Base-by-base conservation (phyloP, 2,329 filamentous ascomycete genomes). In the Sporothrix inflata region DNA sequence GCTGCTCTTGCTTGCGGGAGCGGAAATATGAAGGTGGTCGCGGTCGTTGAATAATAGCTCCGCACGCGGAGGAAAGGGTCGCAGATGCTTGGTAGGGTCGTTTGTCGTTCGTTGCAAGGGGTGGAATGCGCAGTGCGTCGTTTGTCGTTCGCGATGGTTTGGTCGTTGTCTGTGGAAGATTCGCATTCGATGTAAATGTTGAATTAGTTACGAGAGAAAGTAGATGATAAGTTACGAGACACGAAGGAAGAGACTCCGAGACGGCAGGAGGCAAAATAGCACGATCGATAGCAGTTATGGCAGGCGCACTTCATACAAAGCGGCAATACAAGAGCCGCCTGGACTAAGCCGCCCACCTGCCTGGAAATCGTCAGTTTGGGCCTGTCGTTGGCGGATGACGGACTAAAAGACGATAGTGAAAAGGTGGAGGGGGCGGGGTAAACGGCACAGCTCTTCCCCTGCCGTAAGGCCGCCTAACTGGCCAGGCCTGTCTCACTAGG, bases 341-440 rank as follows among this genome's bases (percentile, higher is more conserved):
- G 42, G 12, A 38, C 8, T 67, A 67, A 42, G 42, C 34, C 30
- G 38, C 57, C 34, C 19, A 42, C 57, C 57, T 61, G 57, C 63
- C 63, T 66, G 63, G 42, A 53, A 55, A 69, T 57, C 49, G 34
- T 45, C 66, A 57, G 66, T 53, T 69, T 68, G 12, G 47, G 30
- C n/a, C n/a, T 40, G 34, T 21, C 30, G 38, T 24, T 12, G 45
- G 19, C 24, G 45, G 30, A 53, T 49, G 65, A 68, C n/a, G 19
- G 14, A 40, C 65, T 53, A 19, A 49, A 69, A 49, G 11, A 30
- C 68, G 9, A 55, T 16, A 60, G 60, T 14, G 34, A 42, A 12
- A 49, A 24, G 45, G 60, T 30, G 65, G 65, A 69, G 63, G 71
- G 38, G 51, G 65, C 70, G 55, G 71, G 71, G 65, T 72, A 69